Base-by-base conservation (phyloP, 495 filamentous ascomycete genomes). In the Lindgomyces ingoldianus region DNA sequence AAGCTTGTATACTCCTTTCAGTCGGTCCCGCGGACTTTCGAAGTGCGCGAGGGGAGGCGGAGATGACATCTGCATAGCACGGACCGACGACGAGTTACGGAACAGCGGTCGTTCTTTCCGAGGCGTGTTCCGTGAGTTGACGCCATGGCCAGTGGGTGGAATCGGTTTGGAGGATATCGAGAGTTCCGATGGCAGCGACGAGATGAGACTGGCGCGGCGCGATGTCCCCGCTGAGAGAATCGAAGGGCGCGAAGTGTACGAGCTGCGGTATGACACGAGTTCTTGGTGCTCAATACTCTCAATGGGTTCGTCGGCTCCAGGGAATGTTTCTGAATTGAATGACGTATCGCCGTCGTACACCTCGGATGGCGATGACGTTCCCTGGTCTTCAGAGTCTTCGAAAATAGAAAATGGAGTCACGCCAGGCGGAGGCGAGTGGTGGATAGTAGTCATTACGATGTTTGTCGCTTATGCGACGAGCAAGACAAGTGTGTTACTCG, bases 51-150 rank as follows among this genome's bases (percentile, higher is more conserved):
- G 78, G 0, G 85, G 80, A 1, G 87, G 85, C 3, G 86, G 87
- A 0, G 84, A 83, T 49, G 81, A 81, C 85, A 93, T 90, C 70
- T 93, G 90, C 78, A 94, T 86, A 0, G 87, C 87, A 39, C 86
- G 81, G 8, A 93, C 85, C 0, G 87, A 89, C 36, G 88, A 91
- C 0, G 89, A 85, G 9, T 90, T 90, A 51, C 86, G 80, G 65
- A 89, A 89, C 8, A 78, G 79, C 0, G 81, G 75, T 3, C 79
- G 74, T 22, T 76, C 70, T 52, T 73, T 70, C n/a, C 68, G 72
- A 1, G 79, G 76, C 1, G 74, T 77, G 51, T 68, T 74, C 26
- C 64, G 64, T 26, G 26, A 22, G 1, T 67, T 54, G 47, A 41
- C 22, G 4, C 14, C 54, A 64, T 70, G 27, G 60, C 42, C 58